Percentiles rank a stretch among this genome's conserved stretches.
Conservation (phyloP, 768 basidiomycete species). For the Lactifluus subvellereus region DNA sequence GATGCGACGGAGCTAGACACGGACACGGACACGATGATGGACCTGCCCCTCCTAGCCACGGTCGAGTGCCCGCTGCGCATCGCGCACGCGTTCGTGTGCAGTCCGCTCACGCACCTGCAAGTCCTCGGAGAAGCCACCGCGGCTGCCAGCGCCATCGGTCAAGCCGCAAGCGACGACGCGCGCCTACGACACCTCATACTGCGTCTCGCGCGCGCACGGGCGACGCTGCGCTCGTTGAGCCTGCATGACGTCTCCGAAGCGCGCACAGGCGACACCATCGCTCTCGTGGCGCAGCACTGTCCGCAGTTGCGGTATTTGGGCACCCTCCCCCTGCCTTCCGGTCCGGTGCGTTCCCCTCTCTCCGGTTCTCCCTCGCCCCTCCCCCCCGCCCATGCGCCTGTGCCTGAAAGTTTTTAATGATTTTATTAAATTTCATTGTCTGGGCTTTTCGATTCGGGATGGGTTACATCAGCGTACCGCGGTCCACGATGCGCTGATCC, state of each 20-base stretch:
- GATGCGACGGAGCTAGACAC: not conserved
- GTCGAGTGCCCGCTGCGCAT: conserved; percentile 45
- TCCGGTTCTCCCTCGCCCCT: too few species aligned
- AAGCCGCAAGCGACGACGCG: conserved; percentile 27
- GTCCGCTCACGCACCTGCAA: conserved; percentile 43
- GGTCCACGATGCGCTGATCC: conserved; percentile 34
- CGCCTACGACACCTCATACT: conserved; percentile 28
- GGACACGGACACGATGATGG: conserved; percentile 1
- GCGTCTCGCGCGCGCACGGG: conserved; percentile 20
- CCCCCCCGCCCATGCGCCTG: not conserved
- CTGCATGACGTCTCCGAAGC: conserved; percentile 35
- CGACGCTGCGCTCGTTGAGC: conserved; percentile 34
- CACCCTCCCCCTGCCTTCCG: conserved; percentile 32
- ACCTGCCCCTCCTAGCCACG: conserved; percentile 37
- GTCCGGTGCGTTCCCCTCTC: conserved; percentile 31
- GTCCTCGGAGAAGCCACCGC: conserved; percentile 34
- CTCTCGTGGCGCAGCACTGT: conserved; percentile 33
- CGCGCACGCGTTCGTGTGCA: conserved; percentile 36
- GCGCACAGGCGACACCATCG: conserved; percentile 29
- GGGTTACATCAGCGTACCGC: conserved; percentile 28
- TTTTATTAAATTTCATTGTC: not conserved
- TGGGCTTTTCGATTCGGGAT: not conserved
- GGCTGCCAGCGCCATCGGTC: conserved; percentile 26
- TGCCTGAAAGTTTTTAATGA: not conserved
- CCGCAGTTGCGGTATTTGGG: conserved; percentile 37